Evolutionary conservation across 495 filamentous ascomycete species (phyloP).

Genomic region (Penicillium paradoxum): DNA sequence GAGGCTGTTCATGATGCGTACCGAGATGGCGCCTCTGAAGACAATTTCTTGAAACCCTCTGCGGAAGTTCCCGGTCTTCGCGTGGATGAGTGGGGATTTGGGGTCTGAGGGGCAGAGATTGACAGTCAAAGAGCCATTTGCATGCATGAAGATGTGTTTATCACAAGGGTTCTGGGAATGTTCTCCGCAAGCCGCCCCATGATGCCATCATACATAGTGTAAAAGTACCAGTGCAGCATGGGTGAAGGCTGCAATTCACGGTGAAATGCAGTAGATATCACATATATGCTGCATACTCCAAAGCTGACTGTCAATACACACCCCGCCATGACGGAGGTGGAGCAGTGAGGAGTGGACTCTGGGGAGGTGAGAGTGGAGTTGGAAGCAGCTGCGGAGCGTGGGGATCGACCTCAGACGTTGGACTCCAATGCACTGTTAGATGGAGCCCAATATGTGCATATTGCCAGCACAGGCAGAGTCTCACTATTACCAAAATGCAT

Average conservation of each 20-base stretch:
- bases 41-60: not conserved
- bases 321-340: not conserved
- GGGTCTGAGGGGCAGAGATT: not conserved
- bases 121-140: not conserved
- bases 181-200: not conserved
- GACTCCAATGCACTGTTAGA: not conserved
- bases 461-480: not conserved
- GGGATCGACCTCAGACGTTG: not conserved
- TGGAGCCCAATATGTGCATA: not conserved
- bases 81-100: not conserved
- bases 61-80: not conserved
- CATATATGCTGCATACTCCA: too few relatives aligned
- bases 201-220: not conserved
- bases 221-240: too few relatives aligned
- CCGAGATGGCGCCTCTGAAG: not conserved
- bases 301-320: not conserved
- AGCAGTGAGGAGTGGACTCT: not conserved
- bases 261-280: too few relatives aligned
- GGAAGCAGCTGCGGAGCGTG: not conserved
- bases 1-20: not conserved
- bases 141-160: not conserved
- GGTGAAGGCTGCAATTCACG: too few relatives aligned
- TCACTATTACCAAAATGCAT: not conserved
- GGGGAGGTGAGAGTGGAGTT: not conserved
- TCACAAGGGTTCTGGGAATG: not conserved